Conservation (phyloP, 192 early-diverging fungal genomes). For the Radiomyces spectabilis region DNA sequence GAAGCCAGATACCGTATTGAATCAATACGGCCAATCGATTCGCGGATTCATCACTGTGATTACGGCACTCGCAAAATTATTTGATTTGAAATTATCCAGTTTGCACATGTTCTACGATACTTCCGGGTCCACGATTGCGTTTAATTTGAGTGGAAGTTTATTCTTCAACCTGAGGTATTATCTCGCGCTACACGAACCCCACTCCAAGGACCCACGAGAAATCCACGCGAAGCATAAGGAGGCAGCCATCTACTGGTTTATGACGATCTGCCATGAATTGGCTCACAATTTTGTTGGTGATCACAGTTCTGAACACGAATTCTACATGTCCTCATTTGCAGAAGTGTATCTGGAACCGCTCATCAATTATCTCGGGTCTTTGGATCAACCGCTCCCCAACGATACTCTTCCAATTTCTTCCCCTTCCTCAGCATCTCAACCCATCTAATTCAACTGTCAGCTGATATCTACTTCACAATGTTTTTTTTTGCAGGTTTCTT, state of each 20-base stretch:
- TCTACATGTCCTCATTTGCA: slow-evolving; percentile 76
- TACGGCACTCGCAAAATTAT: slow-evolving; percentile 46
- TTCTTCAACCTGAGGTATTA: slow-evolving; percentile 85
- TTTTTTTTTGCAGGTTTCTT: no score
- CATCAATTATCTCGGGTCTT: slow-evolving; percentile 12
- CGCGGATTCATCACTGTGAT: slow-evolving; percentile 33
- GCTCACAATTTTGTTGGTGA: slow-evolving; percentile 64
- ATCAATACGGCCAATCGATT: slow-evolving; percentile 26
- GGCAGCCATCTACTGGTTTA: slow-evolving; percentile 75
- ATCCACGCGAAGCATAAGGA: slow-evolving; percentile 23
- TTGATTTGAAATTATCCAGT: slow-evolving; percentile 43
- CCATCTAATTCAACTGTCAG: no score
- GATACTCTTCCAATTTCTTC: not conserved
- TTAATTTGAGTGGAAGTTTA: slow-evolving; percentile 65
- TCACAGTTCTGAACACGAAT: slow-evolving; percentile 74
- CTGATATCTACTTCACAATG: no score
- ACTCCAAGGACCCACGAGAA: not conserved
- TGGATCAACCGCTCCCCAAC: not conserved
- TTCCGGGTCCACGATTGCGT: slow-evolving; percentile 65
- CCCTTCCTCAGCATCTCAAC: not conserved
- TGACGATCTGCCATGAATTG: slow-evolving; percentile 77
- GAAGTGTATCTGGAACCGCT: slow-evolving; percentile 49
- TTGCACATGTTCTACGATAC: slow-evolving; percentile 78
- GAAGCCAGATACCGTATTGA: slow-evolving; percentile 27
- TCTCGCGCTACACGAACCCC: slow-evolving; percentile 53